A percentile compares a stretch with the other conserved stretches of the same genome.
Conservation (phyloP, 176 grass and related monocot species). For the Secale cereale region DNA sequence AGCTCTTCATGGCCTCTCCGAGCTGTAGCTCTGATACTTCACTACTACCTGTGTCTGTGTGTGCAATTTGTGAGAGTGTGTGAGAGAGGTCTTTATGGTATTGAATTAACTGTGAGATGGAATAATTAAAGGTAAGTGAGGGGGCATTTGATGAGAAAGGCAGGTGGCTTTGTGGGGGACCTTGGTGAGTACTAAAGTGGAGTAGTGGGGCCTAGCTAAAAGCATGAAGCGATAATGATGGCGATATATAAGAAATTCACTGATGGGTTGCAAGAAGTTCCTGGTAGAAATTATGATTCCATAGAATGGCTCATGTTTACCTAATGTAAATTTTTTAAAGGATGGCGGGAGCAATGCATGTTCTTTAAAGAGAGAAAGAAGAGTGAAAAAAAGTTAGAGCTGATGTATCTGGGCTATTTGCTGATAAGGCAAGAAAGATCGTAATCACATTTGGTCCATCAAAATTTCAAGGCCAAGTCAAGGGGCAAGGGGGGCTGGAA, state of each 20-base stretch:
- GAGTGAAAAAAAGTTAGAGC: background rate
- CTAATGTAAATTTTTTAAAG: background rate
- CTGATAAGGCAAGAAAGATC: background rate
- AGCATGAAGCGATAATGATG: slow-evolving; percentile 27
- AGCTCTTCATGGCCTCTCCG: slow-evolving; percentile 40
- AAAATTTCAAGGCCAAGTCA: background rate
- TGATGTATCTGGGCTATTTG: background rate
- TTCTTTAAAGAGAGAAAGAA: background rate
- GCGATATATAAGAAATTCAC: slow-evolving; percentile 1
- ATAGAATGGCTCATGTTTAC: background rate
- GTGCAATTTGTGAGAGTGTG: slow-evolving; percentile 23
- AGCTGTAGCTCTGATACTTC: slow-evolving; percentile 16
- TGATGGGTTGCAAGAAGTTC: background rate
- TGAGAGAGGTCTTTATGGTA: slow-evolving; percentile 41
- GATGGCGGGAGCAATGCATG: background rate
- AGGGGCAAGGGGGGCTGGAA: background rate
- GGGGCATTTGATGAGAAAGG: slow-evolving; percentile 47
- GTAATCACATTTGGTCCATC: background rate
- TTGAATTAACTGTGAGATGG: slow-evolving; percentile 40
- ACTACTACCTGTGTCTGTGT: background rate
- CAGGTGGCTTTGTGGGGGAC: slow-evolving; percentile 43
- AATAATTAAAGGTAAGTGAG: slow-evolving; percentile 40
- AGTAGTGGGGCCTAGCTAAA: slow-evolving; percentile 40
- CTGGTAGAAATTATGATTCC: slow-evolving; percentile 1
- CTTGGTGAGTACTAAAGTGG: slow-evolving; percentile 50